Conservation (phyloP, 2,329 filamentous ascomycete genomes). For the Trichoderma simmonsii region DNA sequence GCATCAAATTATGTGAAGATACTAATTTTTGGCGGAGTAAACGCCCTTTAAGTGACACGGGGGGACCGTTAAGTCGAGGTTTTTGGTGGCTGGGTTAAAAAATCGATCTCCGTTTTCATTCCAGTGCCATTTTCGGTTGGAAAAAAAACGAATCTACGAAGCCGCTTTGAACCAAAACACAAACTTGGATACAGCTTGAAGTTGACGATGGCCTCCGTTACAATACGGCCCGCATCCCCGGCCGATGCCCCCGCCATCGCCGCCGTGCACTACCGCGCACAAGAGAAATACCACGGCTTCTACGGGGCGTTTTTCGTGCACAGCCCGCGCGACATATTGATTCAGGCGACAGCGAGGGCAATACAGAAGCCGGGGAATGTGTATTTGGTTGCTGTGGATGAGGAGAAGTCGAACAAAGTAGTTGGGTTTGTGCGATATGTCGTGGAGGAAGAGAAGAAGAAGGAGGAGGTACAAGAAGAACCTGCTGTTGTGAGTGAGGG, state of each 20-base stretch:
- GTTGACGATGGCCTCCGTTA: not conserved
- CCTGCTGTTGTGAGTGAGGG: not conserved
- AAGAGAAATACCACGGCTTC: constrained; percentile 22
- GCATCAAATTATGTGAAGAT: not conserved
- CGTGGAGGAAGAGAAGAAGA: not conserved
- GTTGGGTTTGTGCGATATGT: constrained; percentile 19
- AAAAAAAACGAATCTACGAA: not conserved
- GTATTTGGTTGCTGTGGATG: constrained; percentile 15
- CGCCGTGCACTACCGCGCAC: constrained; percentile 22
- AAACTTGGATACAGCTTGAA: too few species aligned
- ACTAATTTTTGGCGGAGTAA: not conserved
- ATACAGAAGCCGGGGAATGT: not conserved
- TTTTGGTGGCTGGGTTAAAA: not conserved
- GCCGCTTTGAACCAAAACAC: too few species aligned
- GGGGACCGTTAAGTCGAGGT: not conserved
- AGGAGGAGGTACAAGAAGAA: not conserved
- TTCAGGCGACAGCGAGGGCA: not conserved
- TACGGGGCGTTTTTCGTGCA: constrained; percentile 23
- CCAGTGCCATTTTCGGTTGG: not conserved
- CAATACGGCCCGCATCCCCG: constrained; percentile 16
- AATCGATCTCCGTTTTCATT: not conserved
- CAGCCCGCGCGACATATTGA: constrained; percentile 20
- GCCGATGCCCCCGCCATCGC: constrained; percentile 21
- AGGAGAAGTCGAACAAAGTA: not conserved
- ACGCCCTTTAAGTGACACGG: not conserved